Base-by-base conservation (phyloP, 345 rosid species). In the Populus euphratica region DNA sequence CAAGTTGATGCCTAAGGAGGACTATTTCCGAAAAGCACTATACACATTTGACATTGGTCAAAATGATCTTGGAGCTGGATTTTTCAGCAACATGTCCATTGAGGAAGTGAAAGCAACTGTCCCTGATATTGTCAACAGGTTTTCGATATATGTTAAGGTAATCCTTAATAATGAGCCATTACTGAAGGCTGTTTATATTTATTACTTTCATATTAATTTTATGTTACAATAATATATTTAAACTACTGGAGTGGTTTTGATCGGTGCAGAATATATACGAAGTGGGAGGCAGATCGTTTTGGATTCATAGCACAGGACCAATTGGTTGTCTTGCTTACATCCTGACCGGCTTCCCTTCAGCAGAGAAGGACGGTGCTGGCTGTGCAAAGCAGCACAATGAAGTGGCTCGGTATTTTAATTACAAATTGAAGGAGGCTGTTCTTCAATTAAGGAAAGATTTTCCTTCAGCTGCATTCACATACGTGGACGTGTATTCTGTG, bases 301-400 rank as follows among this genome's bases (percentile, higher is more conserved):
- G 94, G 97, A 85, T 92, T 75, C 97, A 89, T 73, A 87, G 85
- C 77, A 92, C 97, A 11, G 94, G 94, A 36, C 97, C 97, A n/a
- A 81, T 90, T 33, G 93, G 97, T 5, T 90, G 97, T 68, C 78
- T 92, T 64, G 84, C 90, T 47, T 88, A 85, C 6, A 47, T 78
- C 68, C 54, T 89, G 13, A 76, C 68, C 20, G 20, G 41, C 11
- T 84, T 85, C 56, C 83, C 85, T 6, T 75, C 75, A 11, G 78
- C 78, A 31, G 36, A 76, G 41, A 77, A 68, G 49, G 91, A 92
- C 71, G 11, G 41, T 43, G 86, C 72, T 38, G 97, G 93, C 12
- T 92, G 97, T 68, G 88, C 77, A 10, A 84, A 29, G 69, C 79
- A 81, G 43, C 78, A 81, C 39, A 90, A 90, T 74, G 80, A 89